A percentile compares a stretch with the other conserved stretches of the same genome.
Conservation (phyloP, 192 early-diverging fungal genomes). For the Coemansia javaensis region DNA sequence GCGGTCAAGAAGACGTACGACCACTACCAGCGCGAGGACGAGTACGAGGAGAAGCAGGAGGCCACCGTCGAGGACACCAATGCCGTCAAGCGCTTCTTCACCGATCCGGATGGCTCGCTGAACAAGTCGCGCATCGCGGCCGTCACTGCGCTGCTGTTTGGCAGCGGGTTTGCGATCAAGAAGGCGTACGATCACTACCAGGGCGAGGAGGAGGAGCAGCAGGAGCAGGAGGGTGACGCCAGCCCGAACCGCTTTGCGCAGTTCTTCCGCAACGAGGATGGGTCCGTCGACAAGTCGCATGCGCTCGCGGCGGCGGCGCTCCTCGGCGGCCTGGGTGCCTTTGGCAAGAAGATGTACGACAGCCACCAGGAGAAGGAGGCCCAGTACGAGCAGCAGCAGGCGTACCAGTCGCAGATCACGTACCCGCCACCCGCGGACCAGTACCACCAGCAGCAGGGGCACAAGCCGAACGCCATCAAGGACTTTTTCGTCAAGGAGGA, state of each 20-base stretch:
- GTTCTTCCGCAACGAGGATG: slow-evolving; percentile 26
- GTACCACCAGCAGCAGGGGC: not conserved
- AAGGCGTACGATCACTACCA: slow-evolving; percentile 9
- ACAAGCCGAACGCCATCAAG: too few species aligned
- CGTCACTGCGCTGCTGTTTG: slow-evolving; percentile 1
- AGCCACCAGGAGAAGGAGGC: slow-evolving; percentile 13
- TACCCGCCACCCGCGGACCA: not conserved
- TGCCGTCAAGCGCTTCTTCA: slow-evolving; percentile 11
- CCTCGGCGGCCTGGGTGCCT: slow-evolving; percentile 5
- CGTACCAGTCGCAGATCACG: not conserved
- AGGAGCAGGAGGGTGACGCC: not conserved
- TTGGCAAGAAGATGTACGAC: slow-evolving; percentile 26
- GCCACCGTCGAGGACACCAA: slow-evolving; percentile 5
- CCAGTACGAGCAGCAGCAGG: slow-evolving; percentile 4
- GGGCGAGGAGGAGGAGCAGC: slow-evolving; percentile 8
- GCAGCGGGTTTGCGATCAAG: slow-evolving; percentile 10
- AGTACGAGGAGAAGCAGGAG: slow-evolving; percentile 4
- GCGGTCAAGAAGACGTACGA: slow-evolving; percentile 14
- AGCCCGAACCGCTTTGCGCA: slow-evolving; percentile 5
- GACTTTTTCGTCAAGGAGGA: not conserved
- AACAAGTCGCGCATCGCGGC: slow-evolving; percentile 3
- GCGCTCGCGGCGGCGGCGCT: slow-evolving; percentile 10
- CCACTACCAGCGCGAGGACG: slow-evolving; percentile 11
- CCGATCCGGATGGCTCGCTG: slow-evolving; percentile 2
- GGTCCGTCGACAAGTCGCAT: slow-evolving; percentile 21